Base-by-base conservation (phyloP, 768 basidiomycete genomes). In the Gyrodon lividus region DNA sequence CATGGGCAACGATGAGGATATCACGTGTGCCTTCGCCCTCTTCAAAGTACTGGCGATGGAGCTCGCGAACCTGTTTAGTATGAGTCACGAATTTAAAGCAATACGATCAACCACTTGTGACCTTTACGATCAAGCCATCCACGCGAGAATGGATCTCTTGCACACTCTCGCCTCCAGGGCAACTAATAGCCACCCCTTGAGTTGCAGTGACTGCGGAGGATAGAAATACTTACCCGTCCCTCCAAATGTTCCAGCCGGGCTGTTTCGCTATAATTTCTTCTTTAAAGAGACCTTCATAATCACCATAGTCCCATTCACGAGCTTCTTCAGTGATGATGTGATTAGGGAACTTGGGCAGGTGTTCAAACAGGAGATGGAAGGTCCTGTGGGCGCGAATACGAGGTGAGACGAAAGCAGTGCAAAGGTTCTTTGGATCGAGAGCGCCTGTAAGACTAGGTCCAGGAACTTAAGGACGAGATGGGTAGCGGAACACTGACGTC, bases 271-370 rank as follows among this genome's bases (percentile, higher is more conserved):
- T 73, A 59, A 96, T 96, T 59, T 96, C 89, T n/a, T 81, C 72
- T n/a, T 84, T 74, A 23, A 78, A 66, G 37, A 94, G 79, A 5
- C 93, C 94, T 65, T 96, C 94, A 62, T 90, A 97, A 7, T 89
- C 82, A 9, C 95, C 89, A 64, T 96, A 96, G 62, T 96, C 89
- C 92, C 92, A 95, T 66, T 95, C 92, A 38, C 83, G 75, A 22
- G 75, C 84, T 20, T 82, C 78, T 57, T 91, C 89, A 0, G 85
- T 83, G 30, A 82, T 63, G 17, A 77, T 59, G 61, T 86, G 82
- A 51, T 77, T 52, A 2, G 86, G 86, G 31, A 62, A 46, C 46
- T 72, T 53, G 4, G 69, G 66, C 33, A 78, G 59, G 51, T 79
- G 73, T 24, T 70, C 77, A 49, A 93, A 92, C 30, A 93, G 72